Conservation (phyloP, 2,329 filamentous ascomycete genomes). For the Aaosphaeria pasadenensis region DNA sequence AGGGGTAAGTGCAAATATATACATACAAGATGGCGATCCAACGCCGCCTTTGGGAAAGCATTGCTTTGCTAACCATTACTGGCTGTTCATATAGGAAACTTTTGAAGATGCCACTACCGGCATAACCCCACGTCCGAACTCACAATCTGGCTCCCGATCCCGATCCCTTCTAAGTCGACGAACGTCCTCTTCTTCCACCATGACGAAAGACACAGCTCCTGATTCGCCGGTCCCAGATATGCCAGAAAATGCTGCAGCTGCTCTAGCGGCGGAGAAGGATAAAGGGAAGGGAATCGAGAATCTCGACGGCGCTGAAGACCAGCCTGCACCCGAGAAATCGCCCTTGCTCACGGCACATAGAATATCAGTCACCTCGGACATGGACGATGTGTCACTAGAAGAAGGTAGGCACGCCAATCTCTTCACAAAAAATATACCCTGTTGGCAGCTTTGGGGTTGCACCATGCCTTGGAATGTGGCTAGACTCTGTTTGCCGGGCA, state of each 20-base stretch:
- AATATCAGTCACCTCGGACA: slow-evolving; percentile 53
- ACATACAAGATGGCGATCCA: too few species aligned
- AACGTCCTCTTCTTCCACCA: slow-evolving; percentile 26
- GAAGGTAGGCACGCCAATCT: slow-evolving; percentile 46
- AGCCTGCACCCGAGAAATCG: slow-evolving; percentile 43
- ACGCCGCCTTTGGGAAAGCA: too few species aligned
- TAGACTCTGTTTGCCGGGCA: too few species aligned
- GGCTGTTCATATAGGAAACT: slow-evolving; percentile 54
- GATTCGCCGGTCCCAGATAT: slow-evolving; percentile 20
- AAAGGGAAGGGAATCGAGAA: slow-evolving; percentile 4
- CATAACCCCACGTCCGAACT: slow-evolving; percentile 43
- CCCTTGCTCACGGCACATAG: slow-evolving; percentile 53
- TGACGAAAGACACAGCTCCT: slow-evolving; percentile 19
- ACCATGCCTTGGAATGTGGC: too few species aligned
- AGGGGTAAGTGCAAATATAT: slow-evolving; percentile 8
- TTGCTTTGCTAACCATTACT: too few species aligned
- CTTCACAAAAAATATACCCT: neutral
- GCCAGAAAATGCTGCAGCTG: slow-evolving; percentile 4
- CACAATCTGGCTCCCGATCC: slow-evolving; percentile 37
- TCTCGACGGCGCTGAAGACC: slow-evolving; percentile 8
- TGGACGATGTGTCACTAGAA: slow-evolving; percentile 65
- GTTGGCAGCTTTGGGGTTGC: too few species aligned
- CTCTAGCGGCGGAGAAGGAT: slow-evolving; percentile 6
- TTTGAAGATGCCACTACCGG: slow-evolving; percentile 81
- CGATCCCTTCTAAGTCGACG: slow-evolving; percentile 55